Conservation (phyloP, 768 basidiomycete species). For the Collybiopsis luxurians region DNA sequence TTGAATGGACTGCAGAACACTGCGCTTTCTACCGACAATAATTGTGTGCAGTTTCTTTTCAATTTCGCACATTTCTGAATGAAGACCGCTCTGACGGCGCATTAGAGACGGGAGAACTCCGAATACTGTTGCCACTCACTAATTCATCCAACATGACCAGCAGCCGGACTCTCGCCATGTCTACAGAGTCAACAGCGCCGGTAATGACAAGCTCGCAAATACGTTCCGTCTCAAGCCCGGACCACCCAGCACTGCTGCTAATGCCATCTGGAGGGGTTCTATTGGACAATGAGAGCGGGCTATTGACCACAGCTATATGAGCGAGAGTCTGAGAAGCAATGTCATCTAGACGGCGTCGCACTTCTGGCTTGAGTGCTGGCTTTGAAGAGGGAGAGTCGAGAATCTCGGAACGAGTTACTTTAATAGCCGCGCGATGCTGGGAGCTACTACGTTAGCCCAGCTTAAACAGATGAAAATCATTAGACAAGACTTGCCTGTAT, state of each 20-base stretch:
- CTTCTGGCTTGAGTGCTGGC: conserved; percentile 78
- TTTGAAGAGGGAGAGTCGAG: conserved; percentile 81
- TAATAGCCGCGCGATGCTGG: conserved; percentile 86
- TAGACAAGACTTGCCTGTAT: conserved; percentile 53
- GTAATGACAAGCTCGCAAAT: conserved; percentile 92
- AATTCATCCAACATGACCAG: conserved; percentile 95
- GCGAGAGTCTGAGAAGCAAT: conserved; percentile 91
- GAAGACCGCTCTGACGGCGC: conserved; percentile 72
- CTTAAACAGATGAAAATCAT: conserved; percentile 9
- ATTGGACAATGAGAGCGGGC: conserved; percentile 69
- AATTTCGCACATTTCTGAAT: conserved; percentile 89
- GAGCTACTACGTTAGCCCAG: conserved; percentile 11
- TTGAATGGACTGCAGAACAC: conserved; percentile 85
- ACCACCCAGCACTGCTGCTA: conserved; percentile 75
- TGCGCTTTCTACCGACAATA: conserved; percentile 86
- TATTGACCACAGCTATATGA: conserved; percentile 92
- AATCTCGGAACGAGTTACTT: conserved; percentile 89
- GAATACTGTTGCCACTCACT: conserved; percentile 46
- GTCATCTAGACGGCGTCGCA: conserved; percentile 85
- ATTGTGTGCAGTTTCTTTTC: conserved; percentile 94
- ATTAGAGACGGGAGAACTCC: conserved; percentile 16
- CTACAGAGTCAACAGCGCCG: conserved; percentile 85
- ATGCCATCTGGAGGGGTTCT: conserved; percentile 77
- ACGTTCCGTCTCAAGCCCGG: conserved; percentile 90
- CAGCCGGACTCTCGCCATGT: conserved; percentile 85